Evolutionary conservation across 2,329 filamentous ascomycete genomes (phyloP), one percentile per base, ranked within the genome.

Genomic region (Penicillium sp.): DNA sequence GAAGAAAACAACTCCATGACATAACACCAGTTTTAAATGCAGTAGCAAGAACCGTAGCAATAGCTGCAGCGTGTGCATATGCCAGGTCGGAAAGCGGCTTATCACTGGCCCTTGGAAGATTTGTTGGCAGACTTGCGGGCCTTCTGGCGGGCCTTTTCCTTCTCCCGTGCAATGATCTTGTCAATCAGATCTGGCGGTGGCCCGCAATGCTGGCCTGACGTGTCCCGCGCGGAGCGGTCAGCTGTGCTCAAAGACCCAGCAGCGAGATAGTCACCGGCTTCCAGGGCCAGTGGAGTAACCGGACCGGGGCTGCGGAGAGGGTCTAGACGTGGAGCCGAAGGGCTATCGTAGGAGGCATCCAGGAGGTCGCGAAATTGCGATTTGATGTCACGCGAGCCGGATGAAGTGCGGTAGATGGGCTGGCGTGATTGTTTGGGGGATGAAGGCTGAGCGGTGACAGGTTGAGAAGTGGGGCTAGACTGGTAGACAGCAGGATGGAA

Each of bases 401-500:
- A 64, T 18, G 60, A 49, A 37, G 61, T 62, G 44, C 61, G 66
- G 44, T 68, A 64, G 3, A 60, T 55, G 24, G 58, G 54, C 22
- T 65, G 64, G 34, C 59, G 63, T 36, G 56, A 54, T 52, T 65
- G 66, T n/a, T 52, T 66, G 36, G 60, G 68, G 18, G 55, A 66
- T 3, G 57, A 54, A n/a, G 62, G 66, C 47, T 65, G 68, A 11
- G 46, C 48, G 18, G 54, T 52, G 22, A 51, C 23, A 22, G 47
- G 56, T 42, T 60, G 57, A 8, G 58, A 49, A 40, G 46, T 56
- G 34, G 52, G 52, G 7, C 57, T 49, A 5, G 67, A 59, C 42
- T 68, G 69, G 49, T 73, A 74, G 46, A 72, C 68, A 8, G 70
- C 66, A 1, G 72, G 72, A 54, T 74, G 71, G 52, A 72, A 74